Evolutionary conservation across 2,329 filamentous ascomycete species (phyloP).

Genomic region (Neopestalotiopsis sp.): DNA sequence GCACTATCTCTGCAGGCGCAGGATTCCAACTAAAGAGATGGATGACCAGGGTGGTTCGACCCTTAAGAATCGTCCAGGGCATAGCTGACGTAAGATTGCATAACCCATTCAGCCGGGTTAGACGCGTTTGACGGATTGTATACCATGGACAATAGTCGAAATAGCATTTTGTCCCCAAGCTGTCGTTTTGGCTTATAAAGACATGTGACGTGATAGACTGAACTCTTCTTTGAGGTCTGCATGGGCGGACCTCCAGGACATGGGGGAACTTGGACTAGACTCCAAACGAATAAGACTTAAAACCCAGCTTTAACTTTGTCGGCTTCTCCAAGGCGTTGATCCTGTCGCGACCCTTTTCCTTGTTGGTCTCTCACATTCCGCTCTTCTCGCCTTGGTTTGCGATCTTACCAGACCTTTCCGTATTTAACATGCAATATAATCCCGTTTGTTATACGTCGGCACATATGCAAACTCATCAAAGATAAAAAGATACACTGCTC

Average conservation of each 20-base stretch:
- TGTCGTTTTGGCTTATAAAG: neutral
- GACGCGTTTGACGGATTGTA: neutral
- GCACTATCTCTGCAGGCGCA: neutral
- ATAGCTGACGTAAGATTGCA: slow-evolving; percentile 3
- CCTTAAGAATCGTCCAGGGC: neutral
- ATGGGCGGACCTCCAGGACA: neutral
- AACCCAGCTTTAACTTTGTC: neutral
- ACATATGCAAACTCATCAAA: too few relatives aligned
- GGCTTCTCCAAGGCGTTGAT: neutral
- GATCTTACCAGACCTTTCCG: neutral
- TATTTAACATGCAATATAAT: too few relatives aligned
- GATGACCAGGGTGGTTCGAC: neutral
- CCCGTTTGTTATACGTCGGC: too few relatives aligned
- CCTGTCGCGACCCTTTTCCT: neutral
- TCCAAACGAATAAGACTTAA: neutral
- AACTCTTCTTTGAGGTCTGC: neutral
- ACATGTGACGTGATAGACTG: slow-evolving; percentile 1
- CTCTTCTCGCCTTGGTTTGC: neutral
- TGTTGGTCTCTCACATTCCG: neutral
- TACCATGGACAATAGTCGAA: neutral
- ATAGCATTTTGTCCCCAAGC: neutral
- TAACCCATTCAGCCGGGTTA: neutral
- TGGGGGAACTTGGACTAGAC: neutral
- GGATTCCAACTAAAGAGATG: neutral
- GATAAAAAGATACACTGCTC: too few relatives aligned